Conservation (phyloP, 345 rosid species). For the Schrenkiella parvula region DNA sequence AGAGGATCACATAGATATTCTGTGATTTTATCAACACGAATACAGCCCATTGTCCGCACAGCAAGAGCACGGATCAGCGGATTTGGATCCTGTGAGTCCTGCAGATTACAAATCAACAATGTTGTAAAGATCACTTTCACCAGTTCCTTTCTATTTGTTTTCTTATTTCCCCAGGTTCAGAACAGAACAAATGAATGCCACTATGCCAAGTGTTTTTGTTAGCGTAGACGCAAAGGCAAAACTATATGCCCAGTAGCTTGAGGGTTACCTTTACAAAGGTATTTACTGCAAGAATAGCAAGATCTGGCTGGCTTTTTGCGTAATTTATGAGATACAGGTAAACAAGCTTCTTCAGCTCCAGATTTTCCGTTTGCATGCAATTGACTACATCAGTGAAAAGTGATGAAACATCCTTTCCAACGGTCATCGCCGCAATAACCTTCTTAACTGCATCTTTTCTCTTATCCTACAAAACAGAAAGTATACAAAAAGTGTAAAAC, state of each 20-base stretch:
- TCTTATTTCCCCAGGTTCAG: conserved; percentile 67
- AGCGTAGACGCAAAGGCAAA: neutral
- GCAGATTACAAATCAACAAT: conserved; percentile 32
- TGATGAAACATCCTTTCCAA: conserved; percentile 97
- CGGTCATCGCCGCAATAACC: conserved; percentile 99
- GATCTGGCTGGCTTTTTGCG: conserved; percentile 74
- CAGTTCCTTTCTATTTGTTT: neutral
- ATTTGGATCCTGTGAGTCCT: conserved; percentile 99
- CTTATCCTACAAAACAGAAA: conserved; percentile 67
- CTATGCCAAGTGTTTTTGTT: neutral
- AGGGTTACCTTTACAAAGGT: conserved; percentile 89
- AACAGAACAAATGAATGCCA: conserved; percentile 23
- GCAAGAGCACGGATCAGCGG: conserved; percentile 98
- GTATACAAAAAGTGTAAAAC: neutral
- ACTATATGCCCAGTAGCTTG: neutral
- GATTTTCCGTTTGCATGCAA: neutral
- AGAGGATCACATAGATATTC: conserved; percentile 99
- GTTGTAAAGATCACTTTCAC: neutral
- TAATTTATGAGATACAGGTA: neutral
- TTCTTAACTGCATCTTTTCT: conserved; percentile 99
- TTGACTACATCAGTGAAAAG: conserved; percentile 49
- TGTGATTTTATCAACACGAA: conserved; percentile 98
- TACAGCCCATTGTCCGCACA: conserved; percentile 99
- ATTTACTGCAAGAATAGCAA: conserved; percentile 97
- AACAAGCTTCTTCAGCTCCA: neutral